These are phyloP conservation scores for Themeda triandra DNA, from an alignment of 176 grass and related monocot genomes.

Conservation along the genomic window DNA sequence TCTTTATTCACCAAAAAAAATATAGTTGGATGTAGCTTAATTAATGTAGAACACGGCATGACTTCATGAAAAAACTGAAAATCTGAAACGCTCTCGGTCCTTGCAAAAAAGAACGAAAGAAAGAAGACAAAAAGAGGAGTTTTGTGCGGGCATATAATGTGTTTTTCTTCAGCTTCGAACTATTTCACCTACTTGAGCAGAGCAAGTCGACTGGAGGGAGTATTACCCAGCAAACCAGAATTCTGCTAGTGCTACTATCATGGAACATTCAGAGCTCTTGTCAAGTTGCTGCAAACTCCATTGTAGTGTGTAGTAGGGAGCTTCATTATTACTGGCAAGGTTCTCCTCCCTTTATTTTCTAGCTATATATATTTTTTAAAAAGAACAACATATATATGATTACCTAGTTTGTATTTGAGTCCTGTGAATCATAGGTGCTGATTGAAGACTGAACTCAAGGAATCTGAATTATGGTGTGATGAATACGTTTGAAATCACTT, in stretches of 20 bases:
- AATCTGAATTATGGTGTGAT: too few species aligned
- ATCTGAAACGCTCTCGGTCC: background rate
- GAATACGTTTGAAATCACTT: too few species aligned
- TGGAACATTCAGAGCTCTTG: too few species aligned
- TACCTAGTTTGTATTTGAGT: background rate
- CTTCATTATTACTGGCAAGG: background rate
- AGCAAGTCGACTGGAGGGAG: background rate
- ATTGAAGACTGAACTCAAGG: too few species aligned
- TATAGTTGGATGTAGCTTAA: too few species aligned
- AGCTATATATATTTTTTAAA: background rate
- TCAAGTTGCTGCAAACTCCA: too few species aligned
- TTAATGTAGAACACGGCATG: background rate
- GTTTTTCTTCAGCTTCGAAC: background rate
- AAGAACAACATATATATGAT: background rate
- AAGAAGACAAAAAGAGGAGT: background rate
- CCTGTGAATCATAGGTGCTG: too few species aligned
- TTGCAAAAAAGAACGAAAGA: too few species aligned
- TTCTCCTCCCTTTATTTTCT: background rate
- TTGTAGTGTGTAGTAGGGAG: background rate
- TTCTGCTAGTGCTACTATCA: background rate
- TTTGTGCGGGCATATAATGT: background rate
- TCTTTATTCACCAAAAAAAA: too few species aligned
- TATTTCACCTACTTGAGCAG: background rate
- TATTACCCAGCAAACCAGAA: background rate
- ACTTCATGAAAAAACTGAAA: background rate